Conservation (phyloP, 1,139 yeast genomes). For the Casaregolazyma suthepensis region DNA sequence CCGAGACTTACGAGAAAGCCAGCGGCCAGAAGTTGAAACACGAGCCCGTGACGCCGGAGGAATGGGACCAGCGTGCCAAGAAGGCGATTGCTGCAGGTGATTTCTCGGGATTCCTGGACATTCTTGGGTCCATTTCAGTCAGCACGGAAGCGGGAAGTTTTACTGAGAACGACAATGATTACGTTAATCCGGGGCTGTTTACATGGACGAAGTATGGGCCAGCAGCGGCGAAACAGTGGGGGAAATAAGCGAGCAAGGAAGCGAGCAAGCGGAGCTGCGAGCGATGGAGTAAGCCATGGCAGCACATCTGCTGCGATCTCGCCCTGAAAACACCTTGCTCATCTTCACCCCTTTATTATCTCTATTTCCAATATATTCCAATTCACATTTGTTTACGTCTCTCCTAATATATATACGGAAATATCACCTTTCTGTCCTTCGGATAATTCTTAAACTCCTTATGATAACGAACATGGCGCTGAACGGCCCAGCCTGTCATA, state of each 20-base stretch:
- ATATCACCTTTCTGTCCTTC: slow-evolving; percentile 56
- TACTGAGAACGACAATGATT: slow-evolving; percentile 39
- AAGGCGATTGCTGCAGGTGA: slow-evolving; percentile 19
- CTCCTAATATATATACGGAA: slow-evolving; percentile 50
- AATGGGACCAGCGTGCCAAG: slow-evolving; percentile 31
- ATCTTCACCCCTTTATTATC: no score
- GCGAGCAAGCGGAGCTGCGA: not conserved
- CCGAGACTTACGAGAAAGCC: slow-evolving; percentile 38
- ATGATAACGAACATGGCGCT: slow-evolving; percentile 61
- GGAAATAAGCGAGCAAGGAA: not conserved
- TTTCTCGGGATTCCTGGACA: slow-evolving; percentile 8
- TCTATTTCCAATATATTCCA: no score
- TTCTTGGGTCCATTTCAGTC: slow-evolving; percentile 22
- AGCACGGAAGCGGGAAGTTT: slow-evolving; percentile 40
- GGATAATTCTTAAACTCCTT: slow-evolving; percentile 76
- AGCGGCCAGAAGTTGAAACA: slow-evolving; percentile 36
- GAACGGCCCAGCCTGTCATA: slow-evolving; percentile 75
- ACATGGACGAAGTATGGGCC: slow-evolving; percentile 39
- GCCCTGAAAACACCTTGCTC: no score
- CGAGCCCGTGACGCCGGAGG: slow-evolving; percentile 34
- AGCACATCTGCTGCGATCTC: no score
- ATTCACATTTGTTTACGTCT: no score
- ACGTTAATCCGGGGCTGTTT: slow-evolving; percentile 52
- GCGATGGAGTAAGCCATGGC: no score
- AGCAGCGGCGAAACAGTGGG: slow-evolving; percentile 12